Evolutionary conservation across 768 basidiomycete genomes (phyloP).

Genomic region (Tephrocybe sp.): DNA sequence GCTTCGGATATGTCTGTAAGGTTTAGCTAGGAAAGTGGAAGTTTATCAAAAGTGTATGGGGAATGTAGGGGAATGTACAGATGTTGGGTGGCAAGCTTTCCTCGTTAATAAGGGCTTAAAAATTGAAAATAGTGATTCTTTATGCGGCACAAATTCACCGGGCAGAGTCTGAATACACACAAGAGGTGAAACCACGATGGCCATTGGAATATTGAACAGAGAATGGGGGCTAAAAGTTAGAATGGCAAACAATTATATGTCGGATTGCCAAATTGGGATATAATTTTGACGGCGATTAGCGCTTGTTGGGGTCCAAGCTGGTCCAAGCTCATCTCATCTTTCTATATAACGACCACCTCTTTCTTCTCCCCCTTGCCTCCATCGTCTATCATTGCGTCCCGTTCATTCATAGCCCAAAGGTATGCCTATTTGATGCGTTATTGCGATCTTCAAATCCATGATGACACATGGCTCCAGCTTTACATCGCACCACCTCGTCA

Average conservation of each 20-base stretch:
- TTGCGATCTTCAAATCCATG: neutral
- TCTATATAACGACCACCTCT: neutral
- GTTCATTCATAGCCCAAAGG: neutral
- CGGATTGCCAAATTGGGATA: slow-evolving; percentile 6
- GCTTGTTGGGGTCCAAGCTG: neutral
- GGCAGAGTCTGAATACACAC: neutral
- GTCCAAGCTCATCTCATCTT: neutral
- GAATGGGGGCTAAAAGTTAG: too few species aligned
- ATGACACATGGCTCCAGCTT: neutral
- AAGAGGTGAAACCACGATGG: too few species aligned
- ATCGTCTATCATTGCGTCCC: neutral
- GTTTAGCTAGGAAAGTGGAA: too few species aligned
- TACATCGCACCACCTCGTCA: neutral
- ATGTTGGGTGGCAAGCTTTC: too few species aligned
- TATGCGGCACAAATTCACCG: too few species aligned
- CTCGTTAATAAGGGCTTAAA: too few species aligned
- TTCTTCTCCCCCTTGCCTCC: neutral
- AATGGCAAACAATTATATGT: slow-evolving; percentile 10
- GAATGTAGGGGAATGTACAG: too few species aligned
- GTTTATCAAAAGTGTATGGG: too few species aligned
- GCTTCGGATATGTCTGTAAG: too few species aligned
- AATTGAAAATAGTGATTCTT: too few species aligned
- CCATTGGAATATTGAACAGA: too few species aligned
- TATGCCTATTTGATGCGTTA: neutral
- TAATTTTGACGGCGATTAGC: neutral